Evolutionary conservation across 1,139 yeast genomes (phyloP).

Genomic region (Meyerozyma smithsonii): DNA sequence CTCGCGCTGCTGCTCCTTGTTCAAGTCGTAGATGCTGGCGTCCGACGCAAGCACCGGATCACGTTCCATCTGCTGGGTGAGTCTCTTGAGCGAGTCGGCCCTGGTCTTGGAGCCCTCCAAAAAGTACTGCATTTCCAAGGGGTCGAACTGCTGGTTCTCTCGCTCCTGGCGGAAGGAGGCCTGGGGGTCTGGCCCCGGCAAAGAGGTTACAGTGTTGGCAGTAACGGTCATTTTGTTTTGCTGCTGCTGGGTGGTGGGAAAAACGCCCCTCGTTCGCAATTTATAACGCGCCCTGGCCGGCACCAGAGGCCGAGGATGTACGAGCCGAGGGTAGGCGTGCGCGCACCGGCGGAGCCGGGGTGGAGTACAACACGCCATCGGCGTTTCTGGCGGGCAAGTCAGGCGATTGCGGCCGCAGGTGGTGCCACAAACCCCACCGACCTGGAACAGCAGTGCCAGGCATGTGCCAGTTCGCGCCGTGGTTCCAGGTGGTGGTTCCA

Average conservation of each 20-base stretch:
- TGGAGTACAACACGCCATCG: not conserved
- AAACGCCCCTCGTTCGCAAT: not conserved
- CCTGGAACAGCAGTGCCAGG: no score
- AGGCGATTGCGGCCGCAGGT: no score
- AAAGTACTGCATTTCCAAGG: slow-evolving; percentile 34
- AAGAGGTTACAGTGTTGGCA: slow-evolving; percentile 6
- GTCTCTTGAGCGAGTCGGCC: slow-evolving; percentile 23
- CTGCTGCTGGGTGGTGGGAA: not conserved
- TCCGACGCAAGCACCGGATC: slow-evolving; percentile 37
- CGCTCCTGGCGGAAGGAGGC: slow-evolving; percentile 31
- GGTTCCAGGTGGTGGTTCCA: not conserved
- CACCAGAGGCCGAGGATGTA: not conserved
- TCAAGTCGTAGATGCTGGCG: slow-evolving; percentile 33
- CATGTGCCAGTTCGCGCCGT: no score
- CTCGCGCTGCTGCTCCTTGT: slow-evolving; percentile 34
- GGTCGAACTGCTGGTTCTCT: slow-evolving; percentile 24
- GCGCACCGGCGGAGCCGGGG: not conserved
- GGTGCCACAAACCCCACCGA: no score
- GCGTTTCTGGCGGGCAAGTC: no score
- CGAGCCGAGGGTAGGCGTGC: slow-evolving; percentile 1
- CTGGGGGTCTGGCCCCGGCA: slow-evolving; percentile 33
- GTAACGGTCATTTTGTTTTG: not conserved
- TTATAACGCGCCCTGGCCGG: not conserved
- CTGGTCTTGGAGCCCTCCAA: slow-evolving; percentile 36
- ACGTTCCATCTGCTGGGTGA: slow-evolving; percentile 38